phyloP scores from a whole-genome alignment of 345 rosid species.

The Corchorus capsularis region DNA sequence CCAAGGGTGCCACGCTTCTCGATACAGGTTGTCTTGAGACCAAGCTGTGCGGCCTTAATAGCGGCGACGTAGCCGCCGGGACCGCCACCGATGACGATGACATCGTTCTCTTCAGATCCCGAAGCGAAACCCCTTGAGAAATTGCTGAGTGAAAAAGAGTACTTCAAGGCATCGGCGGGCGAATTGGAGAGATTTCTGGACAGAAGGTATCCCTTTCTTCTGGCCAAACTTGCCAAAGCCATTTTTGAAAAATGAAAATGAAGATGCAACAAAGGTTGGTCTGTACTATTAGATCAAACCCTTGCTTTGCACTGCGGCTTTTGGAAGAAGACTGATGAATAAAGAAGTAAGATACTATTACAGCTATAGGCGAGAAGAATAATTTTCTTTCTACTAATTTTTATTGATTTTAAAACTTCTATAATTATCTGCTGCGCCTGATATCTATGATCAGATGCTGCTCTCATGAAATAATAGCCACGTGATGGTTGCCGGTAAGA shows the following conservation, averaged over 20 bases:
- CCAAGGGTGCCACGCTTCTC: slow-evolving; percentile 98
- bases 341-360: too few relatives aligned
- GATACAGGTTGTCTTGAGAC: slow-evolving; percentile 95
- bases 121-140: slow-evolving; percentile 76
- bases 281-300: neutral
- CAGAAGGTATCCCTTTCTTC: slow-evolving; percentile 67
- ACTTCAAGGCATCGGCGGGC: slow-evolving; percentile 50
- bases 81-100: slow-evolving; percentile 94
- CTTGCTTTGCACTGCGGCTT: neutral
- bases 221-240: slow-evolving; percentile 89
- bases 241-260: slow-evolving; percentile 32
- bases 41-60: slow-evolving; percentile 96
- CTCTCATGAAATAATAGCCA: neutral
- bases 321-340: neutral
- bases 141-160: slow-evolving; percentile 51
- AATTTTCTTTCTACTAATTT: neutral
- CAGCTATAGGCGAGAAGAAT: neutral
- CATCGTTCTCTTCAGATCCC: slow-evolving; percentile 96
- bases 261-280: neutral
- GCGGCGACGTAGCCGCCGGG: slow-evolving; percentile 99
- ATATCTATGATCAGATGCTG: neutral
- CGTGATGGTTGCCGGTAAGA: neutral
- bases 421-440: neutral
- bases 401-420: too few relatives aligned
- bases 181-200: slow-evolving; percentile 56